Conservation (phyloP, 1,284 basidiomycete species). For the Hortiboletus rubellus region DNA sequence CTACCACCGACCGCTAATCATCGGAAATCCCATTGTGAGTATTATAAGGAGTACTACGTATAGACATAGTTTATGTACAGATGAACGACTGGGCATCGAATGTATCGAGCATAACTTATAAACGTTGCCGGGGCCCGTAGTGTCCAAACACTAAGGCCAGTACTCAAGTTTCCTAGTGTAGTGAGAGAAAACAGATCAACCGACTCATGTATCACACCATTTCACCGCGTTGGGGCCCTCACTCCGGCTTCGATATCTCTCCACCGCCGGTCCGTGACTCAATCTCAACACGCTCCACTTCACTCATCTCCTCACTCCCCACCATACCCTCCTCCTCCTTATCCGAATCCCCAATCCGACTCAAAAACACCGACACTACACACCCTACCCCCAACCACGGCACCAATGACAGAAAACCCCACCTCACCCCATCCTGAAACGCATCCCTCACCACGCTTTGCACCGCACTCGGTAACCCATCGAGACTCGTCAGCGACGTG, state of each 20-base stretch:
- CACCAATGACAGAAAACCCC: constrained; percentile 47
- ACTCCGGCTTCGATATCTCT: not conserved
- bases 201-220: too few relatives aligned
- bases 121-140: not conserved
- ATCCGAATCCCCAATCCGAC: constrained; percentile 31
- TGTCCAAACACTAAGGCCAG: not conserved
- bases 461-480: constrained; percentile 36
- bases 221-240: not conserved
- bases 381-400: constrained; percentile 45
- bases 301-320: too few relatives aligned
- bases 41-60: not conserved
- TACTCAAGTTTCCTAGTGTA: not conserved
- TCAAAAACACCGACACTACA: constrained; percentile 42
- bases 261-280: not conserved
- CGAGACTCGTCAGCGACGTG: constrained; percentile 39
- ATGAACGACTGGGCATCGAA: too few relatives aligned
- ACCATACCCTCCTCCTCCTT: not conserved
- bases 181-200: not conserved
- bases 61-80: not conserved
- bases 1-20: too few relatives aligned
- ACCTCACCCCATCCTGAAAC: constrained; percentile 43
- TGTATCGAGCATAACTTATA: not conserved
- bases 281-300: not conserved
- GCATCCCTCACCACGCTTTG: constrained; percentile 41
- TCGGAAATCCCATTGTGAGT: not conserved